These are phyloP conservation scores for Trichoderma semiorbis DNA, from an alignment of 2,329 filamentous ascomycete species.

Conservation along the genomic window DNA sequence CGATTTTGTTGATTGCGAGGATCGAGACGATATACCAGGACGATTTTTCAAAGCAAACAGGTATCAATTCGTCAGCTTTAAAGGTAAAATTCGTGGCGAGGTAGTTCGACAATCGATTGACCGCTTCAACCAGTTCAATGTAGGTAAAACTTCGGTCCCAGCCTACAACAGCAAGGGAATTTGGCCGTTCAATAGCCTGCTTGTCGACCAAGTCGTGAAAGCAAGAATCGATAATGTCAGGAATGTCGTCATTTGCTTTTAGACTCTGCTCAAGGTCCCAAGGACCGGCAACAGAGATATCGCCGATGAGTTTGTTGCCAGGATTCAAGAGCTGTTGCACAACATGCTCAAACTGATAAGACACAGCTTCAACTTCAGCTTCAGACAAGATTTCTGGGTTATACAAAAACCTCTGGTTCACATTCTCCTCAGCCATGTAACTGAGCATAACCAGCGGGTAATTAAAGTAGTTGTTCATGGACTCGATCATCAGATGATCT, in stretches of 20 bases:
- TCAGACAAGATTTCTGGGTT: conserved; percentile 14
- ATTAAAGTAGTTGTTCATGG: conserved; percentile 20
- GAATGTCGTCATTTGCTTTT: not conserved
- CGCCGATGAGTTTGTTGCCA: not conserved
- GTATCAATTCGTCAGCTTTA: conserved; percentile 19
- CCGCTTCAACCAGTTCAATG: not conserved
- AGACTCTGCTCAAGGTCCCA: conserved; percentile 10
- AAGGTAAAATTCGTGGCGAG: not conserved
- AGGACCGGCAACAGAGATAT: conserved; percentile 2
- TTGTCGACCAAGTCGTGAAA: conserved; percentile 14
- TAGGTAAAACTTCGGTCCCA: conserved; percentile 20
- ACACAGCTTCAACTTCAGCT: conserved; percentile 12
- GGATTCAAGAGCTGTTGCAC: conserved; percentile 18
- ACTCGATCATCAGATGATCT: not conserved
- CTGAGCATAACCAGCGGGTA: conserved; percentile 20
- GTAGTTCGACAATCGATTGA: not conserved
- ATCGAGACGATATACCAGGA: conserved; percentile 21
- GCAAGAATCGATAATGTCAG: conserved; percentile 13
- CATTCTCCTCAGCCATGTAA: conserved; percentile 6
- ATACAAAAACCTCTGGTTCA: conserved; percentile 12
- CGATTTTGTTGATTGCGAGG: conserved; percentile 22
- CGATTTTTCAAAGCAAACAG: conserved; percentile 31
- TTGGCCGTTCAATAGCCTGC: conserved; percentile 1
- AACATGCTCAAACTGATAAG: conserved; percentile 20
- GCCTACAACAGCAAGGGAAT: conserved; percentile 8